Conservation (phyloP, 2,329 filamentous ascomycete genomes). For the Atkinsonella hypoxylon region DNA sequence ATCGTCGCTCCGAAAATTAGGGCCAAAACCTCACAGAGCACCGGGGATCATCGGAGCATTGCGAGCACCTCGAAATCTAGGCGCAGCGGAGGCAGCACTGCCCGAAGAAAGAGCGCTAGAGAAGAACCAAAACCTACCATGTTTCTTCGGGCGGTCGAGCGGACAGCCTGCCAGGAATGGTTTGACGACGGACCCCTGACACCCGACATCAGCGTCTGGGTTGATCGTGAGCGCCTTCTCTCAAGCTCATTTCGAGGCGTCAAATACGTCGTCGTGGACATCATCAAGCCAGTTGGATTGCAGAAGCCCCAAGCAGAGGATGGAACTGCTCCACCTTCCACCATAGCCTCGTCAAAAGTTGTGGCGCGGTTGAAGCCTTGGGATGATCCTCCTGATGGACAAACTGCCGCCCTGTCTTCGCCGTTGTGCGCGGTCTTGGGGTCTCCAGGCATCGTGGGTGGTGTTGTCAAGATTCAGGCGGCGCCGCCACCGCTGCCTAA, state of each 20-base stretch:
- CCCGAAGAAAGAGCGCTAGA: constrained; percentile 41
- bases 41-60: constrained; percentile 69
- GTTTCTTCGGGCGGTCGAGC: constrained; percentile 72
- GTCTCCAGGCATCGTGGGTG: constrained; percentile 64
- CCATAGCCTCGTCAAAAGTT: constrained; percentile 39
- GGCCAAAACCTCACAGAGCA: constrained; percentile 51
- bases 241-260: constrained; percentile 63
- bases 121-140: constrained; percentile 57
- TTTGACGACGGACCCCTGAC: constrained; percentile 57
- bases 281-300: constrained; percentile 72
- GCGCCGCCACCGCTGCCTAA: constrained; percentile 61
- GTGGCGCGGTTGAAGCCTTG: constrained; percentile 67
- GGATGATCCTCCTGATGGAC: constrained; percentile 76
- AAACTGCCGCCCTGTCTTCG: constrained; percentile 68
- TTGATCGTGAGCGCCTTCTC: constrained; percentile 66
- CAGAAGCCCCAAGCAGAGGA: constrained; percentile 59
- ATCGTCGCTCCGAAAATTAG: constrained; percentile 92
- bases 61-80: constrained; percentile 70
- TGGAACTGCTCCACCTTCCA: constrained; percentile 44
- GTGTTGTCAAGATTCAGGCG: constrained; percentile 76
- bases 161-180: constrained; percentile 56
- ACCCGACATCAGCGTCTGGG: constrained; percentile 62
- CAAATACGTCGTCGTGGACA: constrained; percentile 68
- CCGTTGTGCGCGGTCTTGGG: constrained; percentile 64
- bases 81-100: constrained; percentile 64